Evolutionary conservation across 352 stramenopile genomes (phyloP).

Genomic region (Lagenidium sp.): DNA sequence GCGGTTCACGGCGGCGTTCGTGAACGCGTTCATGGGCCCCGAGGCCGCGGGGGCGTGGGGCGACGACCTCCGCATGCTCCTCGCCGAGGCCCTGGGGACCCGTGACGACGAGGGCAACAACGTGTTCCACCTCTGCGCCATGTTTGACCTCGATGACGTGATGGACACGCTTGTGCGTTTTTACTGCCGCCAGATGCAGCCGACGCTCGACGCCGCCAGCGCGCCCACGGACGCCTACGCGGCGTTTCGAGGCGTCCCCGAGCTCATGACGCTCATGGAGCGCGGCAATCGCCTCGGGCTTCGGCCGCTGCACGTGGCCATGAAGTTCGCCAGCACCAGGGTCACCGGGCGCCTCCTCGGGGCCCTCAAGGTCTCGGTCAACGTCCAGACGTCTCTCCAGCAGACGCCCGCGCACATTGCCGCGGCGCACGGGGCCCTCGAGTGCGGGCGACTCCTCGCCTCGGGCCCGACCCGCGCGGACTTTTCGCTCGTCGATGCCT

Average conservation of each 20-base stretch:
- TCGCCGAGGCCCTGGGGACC: constrained; percentile 38
- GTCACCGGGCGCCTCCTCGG: constrained; percentile 22
- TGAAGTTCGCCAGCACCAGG: constrained; percentile 42
- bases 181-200: constrained; percentile 20
- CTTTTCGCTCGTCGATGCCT: constrained; percentile 20
- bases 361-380: constrained; percentile 34
- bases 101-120: constrained; percentile 71
- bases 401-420: constrained; percentile 67
- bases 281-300: constrained; percentile 56
- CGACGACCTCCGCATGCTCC: constrained; percentile 30
- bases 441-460: constrained; percentile 32
- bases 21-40: constrained; percentile 25
- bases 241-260: too few relatives aligned
- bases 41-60: background rate
- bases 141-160: constrained; percentile 39
- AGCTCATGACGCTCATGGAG: constrained; percentile 26
- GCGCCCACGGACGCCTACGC: constrained; percentile 1
- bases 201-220: background rate
- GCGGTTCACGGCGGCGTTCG: constrained; percentile 25
- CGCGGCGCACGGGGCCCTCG: constrained; percentile 32
- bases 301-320: constrained; percentile 51
- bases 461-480: constrained; percentile 20
- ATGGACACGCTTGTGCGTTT: constrained; percentile 39
- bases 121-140: constrained; percentile 72
- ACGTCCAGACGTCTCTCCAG: constrained; percentile 29